Conservation (phyloP, 495 filamentous ascomycete species). For the Thermothielavioides terrestris region DNA sequence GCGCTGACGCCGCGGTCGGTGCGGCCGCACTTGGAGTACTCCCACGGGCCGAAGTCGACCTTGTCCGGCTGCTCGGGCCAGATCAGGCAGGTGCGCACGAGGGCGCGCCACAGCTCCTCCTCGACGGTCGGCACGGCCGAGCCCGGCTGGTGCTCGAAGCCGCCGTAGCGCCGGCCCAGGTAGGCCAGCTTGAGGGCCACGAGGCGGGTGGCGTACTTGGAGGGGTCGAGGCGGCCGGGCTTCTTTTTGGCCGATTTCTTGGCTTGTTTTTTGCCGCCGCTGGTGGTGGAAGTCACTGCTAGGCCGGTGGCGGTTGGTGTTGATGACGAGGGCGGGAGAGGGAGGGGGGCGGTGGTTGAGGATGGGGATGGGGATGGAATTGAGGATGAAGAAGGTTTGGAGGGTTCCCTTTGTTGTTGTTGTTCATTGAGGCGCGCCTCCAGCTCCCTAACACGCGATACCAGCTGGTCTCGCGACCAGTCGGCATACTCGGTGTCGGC, state of each 20-base stretch:
- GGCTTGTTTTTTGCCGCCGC: slow-evolving; percentile 5
- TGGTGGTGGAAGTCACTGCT: background rate
- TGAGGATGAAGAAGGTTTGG: slow-evolving; percentile 3
- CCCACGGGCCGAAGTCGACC: slow-evolving; percentile 65
- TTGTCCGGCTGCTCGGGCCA: slow-evolving; percentile 51
- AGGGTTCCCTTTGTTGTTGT: background rate
- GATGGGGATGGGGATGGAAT: background rate
- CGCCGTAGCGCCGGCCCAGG: slow-evolving; percentile 81
- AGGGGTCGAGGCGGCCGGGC: slow-evolving; percentile 49
- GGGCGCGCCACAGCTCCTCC: slow-evolving; percentile 82
- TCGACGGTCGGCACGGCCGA: slow-evolving; percentile 71
- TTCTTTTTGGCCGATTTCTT: too few relatives aligned
- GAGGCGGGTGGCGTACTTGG: slow-evolving; percentile 70
- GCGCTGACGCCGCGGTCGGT: slow-evolving; percentile 92
- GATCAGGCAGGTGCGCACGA: slow-evolving; percentile 72
- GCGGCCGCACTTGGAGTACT: slow-evolving; percentile 90
- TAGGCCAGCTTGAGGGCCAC: slow-evolving; percentile 94
- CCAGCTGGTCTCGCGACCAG: slow-evolving; percentile 59
- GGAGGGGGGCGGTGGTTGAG: too few relatives aligned
- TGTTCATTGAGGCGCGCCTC: slow-evolving; percentile 47
- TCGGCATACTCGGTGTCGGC: slow-evolving; percentile 27
- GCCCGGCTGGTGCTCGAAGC: slow-evolving; percentile 70
- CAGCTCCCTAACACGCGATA: slow-evolving; percentile 55
- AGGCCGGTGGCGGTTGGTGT: background rate
- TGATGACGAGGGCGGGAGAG: too few relatives aligned